phyloP scores from a whole-genome alignment of 2,329 filamentous ascomycete species.

The Claviceps sp. region DNA sequence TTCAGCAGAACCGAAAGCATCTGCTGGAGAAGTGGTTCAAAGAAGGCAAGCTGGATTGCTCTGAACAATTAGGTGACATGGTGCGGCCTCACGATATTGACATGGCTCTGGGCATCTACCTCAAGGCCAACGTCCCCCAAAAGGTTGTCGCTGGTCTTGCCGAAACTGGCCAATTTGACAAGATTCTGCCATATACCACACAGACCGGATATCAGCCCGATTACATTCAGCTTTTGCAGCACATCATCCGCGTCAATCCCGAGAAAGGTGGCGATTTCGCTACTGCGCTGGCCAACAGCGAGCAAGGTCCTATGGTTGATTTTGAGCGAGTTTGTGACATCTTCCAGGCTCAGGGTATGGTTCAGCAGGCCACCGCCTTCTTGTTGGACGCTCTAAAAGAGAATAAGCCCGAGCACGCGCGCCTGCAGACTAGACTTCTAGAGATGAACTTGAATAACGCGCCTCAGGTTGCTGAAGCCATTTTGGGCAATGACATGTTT shows the following conservation, averaged over 20 bases:
- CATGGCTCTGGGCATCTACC: slow-evolving; percentile 78
- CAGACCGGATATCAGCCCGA: slow-evolving; percentile 86
- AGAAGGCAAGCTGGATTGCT: slow-evolving; percentile 91
- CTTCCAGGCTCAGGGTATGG: slow-evolving; percentile 95
- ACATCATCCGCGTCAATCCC: slow-evolving; percentile 80
- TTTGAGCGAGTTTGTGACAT: slow-evolving; percentile 93
- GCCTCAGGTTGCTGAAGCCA: slow-evolving; percentile 93
- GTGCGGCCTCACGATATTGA: slow-evolving; percentile 81
- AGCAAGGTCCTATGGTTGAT: slow-evolving; percentile 76
- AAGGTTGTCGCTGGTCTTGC: slow-evolving; percentile 94
- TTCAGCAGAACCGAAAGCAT: slow-evolving; percentile 89
- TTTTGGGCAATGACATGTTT: slow-evolving; percentile 97
- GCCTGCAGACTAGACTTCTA: slow-evolving; percentile 83
- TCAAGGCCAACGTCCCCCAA: slow-evolving; percentile 77
- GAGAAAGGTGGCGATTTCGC: slow-evolving; percentile 95
- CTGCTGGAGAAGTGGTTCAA: slow-evolving; percentile 95
- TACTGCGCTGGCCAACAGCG: slow-evolving; percentile 78
- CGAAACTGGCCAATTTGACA: slow-evolving; percentile 91
- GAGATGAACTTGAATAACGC: slow-evolving; percentile 98
- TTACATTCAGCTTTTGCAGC: slow-evolving; percentile 81
- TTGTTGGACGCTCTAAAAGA: slow-evolving; percentile 88
- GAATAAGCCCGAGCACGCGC: slow-evolving; percentile 85
- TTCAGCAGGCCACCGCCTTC: slow-evolving; percentile 97
- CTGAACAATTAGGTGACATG: slow-evolving; percentile 90
- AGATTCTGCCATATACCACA: slow-evolving; percentile 83